Percentiles rank a stretch among this genome's conserved stretches.
These are phyloP conservation scores for Chrysosporium keratinophilum DNA, from an alignment of 2,329 filamentous ascomycete species.

Conservation along the genomic window DNA sequence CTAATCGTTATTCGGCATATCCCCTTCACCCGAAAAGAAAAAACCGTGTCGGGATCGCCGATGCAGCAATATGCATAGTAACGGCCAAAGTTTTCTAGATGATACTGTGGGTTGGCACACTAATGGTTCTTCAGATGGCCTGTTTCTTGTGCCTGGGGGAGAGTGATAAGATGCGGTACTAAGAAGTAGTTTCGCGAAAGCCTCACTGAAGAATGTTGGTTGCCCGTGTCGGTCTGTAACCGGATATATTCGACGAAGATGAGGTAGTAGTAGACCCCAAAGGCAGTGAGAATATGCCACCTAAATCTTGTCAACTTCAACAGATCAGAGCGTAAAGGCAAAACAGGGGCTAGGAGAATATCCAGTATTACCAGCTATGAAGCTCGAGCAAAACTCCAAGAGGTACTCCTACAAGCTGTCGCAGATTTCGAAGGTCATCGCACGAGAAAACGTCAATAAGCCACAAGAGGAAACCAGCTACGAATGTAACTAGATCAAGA, in stretches of 20 bases:
- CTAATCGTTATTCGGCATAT: too few species aligned
- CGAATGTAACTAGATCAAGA: background rate
- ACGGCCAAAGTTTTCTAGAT: too few species aligned
- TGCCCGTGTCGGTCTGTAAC: background rate
- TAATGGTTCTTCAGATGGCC: background rate
- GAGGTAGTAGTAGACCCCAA: conserved; percentile 5
- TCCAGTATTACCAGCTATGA: conserved; percentile 1
- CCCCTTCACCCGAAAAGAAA: too few species aligned
- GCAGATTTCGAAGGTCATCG: background rate
- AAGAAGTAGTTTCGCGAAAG: background rate
- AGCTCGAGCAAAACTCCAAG: background rate
- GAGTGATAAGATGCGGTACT: background rate
- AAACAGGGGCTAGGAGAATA: background rate
- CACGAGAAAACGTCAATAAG: conserved; percentile 3
- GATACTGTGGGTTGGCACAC: too few species aligned
- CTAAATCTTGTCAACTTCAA: background rate
- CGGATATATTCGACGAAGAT: conserved; percentile 4
- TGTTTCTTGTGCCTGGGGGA: background rate
- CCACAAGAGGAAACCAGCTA: background rate
- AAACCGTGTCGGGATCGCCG: too few species aligned
- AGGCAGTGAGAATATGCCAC: conserved; percentile 5
- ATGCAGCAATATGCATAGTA: too few species aligned
- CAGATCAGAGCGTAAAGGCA: background rate
- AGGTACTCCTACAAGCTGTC: background rate
- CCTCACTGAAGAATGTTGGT: background rate